Base-by-base conservation (phyloP, 1,284 basidiomycete species). In the Wallemia mellicola region DNA sequence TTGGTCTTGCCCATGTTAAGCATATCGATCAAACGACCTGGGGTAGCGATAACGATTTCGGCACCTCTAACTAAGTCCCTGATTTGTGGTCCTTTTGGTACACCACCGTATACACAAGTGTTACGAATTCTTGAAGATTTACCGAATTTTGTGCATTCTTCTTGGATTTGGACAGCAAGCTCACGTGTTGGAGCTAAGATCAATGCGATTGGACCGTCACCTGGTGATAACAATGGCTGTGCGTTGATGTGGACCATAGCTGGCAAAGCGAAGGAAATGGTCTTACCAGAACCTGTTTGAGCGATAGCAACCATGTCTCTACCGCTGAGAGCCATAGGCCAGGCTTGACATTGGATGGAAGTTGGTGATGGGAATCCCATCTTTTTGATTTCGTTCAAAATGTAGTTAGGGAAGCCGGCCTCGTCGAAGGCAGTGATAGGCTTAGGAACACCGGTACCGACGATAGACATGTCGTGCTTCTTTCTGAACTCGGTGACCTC, bases 221-320 rank as follows among this genome's bases (percentile, higher is more conserved):
- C 92, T 58, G 91, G 83, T 1, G 84, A 71, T 64, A 98, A 76
- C 58, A 98, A 78, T 9, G 92, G 86, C 77, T 98, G 94, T 59
- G 92, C 92, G 77, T 96, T 98, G 75, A 98, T 96, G 73, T 98
- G 92, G 38, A 98, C 77, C 89, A 98, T 98, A 61, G 92, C 89
- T 59, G 92, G 92, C 58, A 98, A 80, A 61, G 94, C 91, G 69
- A 98, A 98, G 19, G 91, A 83, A 63, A 98, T 95, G 27, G 92
- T 98, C 75, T 98, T 94, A 62, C 89, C 89, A 68, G 85, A 89
- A 65, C 89, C 89, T 24, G 89, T 95, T 71, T 92, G 87, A 58
- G 92, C 89, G 67, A 99, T 89, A 61, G 94, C 92, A 61, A 95
- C 88, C 48, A 95, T 78, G 72, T 96, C 91, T 63, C 87, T 79